A percentile compares a stretch with the other conserved stretches of the same genome.
These are phyloP conservation scores for Isabelozyma gotoi DNA, from an alignment of 805 yeast genomes.

Conservation along the genomic window DNA sequence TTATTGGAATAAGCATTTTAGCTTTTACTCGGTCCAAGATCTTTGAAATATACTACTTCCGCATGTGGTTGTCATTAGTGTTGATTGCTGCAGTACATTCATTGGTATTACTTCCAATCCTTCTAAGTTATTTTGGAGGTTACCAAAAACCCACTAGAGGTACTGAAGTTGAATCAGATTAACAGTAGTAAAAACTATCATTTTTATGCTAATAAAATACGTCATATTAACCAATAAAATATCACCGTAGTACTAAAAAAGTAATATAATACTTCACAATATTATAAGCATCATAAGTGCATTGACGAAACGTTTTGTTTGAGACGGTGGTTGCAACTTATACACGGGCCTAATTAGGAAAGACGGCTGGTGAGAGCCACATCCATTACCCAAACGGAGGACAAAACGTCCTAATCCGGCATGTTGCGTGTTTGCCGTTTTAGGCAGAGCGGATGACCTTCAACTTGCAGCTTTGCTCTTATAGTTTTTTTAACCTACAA, in stretches of 20 bases:
- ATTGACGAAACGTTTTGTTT: too few species aligned
- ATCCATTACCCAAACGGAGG: background rate
- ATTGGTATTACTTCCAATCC: constrained; percentile 73
- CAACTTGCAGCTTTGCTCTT: background rate
- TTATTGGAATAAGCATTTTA: constrained; percentile 82
- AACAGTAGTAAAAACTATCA: too few species aligned
- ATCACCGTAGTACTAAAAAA: too few species aligned
- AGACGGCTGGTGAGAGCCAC: background rate
- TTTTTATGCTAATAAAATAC: too few species aligned
- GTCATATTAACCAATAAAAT: too few species aligned
- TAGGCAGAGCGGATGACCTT: background rate
- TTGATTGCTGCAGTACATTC: constrained; percentile 77
- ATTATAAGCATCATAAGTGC: background rate
- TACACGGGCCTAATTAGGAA: background rate
- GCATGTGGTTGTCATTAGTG: constrained; percentile 90
- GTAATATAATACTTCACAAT: too few species aligned
- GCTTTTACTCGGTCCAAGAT: constrained; percentile 87
- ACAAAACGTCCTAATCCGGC: background rate
- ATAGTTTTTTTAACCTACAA: too few species aligned
- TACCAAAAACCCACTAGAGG: background rate
- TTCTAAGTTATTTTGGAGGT: constrained; percentile 49
- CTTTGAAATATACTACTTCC: constrained; percentile 86
- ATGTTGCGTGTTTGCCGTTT: background rate
- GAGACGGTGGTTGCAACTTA: background rate
- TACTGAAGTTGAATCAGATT: background rate